A percentile compares a stretch with the other conserved stretches of the same genome.
Evolutionary conservation across 2,329 filamentous ascomycete genomes (phyloP).

Genomic region (Coniochaeta pulveracea): DNA sequence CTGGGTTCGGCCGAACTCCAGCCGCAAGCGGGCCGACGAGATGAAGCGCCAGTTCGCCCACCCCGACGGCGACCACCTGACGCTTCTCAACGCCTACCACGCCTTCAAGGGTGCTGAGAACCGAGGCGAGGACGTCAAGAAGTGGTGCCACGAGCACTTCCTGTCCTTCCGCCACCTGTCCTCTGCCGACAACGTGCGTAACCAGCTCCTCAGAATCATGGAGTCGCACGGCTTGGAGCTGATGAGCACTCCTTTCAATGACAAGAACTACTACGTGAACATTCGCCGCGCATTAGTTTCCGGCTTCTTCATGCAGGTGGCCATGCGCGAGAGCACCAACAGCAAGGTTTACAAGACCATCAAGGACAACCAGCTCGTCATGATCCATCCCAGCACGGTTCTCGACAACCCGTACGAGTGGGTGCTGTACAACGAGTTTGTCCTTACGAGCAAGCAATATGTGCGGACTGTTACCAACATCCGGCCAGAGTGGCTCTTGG

Average conservation of each 20-base stretch:
- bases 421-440: constrained; percentile 98
- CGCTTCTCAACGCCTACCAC: constrained; percentile 94
- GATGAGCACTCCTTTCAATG: constrained; percentile 77
- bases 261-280: constrained; percentile 97
- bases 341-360: constrained; percentile 91
- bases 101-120: constrained; percentile 74
- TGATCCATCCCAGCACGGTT: constrained; percentile 89
- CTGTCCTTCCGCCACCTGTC: constrained; percentile 79
- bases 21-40: constrained; percentile 85
- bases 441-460: constrained; percentile 96
- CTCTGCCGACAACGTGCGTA: constrained; percentile 87
- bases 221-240: constrained; percentile 81
- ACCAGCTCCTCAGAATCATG: constrained; percentile 93
- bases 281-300: constrained; percentile 85
- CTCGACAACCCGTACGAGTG: constrained; percentile 83
- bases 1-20: constrained; percentile 76
- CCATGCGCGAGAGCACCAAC: constrained; percentile 70
- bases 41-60: constrained; percentile 95
- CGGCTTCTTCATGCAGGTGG: constrained; percentile 99
- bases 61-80: constrained; percentile 87
- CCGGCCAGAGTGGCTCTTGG: constrained; percentile 86
- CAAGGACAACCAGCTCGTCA: constrained; percentile 90
- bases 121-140: constrained; percentile 59
- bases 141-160: constrained; percentile 97
- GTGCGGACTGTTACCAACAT: constrained; percentile 88